phyloP scores from a whole-genome alignment of 257 asterid genomes.

The Solanum rostratum region DNA sequence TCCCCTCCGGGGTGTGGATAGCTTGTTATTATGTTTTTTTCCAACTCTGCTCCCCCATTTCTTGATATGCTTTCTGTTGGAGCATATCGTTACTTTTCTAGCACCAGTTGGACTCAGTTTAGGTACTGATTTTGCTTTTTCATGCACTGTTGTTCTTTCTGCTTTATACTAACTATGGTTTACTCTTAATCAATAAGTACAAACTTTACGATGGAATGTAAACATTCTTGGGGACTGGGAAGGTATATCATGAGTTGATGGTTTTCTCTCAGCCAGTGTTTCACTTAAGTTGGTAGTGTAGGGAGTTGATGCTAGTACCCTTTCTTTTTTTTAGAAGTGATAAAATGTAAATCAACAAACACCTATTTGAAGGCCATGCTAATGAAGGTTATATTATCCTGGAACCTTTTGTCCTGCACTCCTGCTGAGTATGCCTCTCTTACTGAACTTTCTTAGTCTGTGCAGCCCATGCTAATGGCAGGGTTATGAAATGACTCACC shows the following conservation, averaged over 20 bases:
- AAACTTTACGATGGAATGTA: not conserved
- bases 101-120: not conserved
- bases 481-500: not conserved
- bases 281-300: not conserved
- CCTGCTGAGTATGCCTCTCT: not conserved
- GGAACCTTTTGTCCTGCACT: not conserved
- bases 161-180: not conserved
- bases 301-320: not conserved
- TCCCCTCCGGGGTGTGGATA: not conserved
- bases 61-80: not conserved
- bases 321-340: not conserved
- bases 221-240: not conserved
- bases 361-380: not conserved
- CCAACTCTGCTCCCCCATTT: not conserved
- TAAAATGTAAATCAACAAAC: not conserved
- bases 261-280: not conserved
- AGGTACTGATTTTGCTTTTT: not conserved
- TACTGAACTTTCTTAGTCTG: not conserved
- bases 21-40: not conserved
- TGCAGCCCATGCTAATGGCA: not conserved
- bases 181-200: not conserved
- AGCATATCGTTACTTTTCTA: not conserved
- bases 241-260: not conserved
- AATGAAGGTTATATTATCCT: not conserved
- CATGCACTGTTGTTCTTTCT: not conserved